phyloP scores from a whole-genome alignment of 805 yeast genomes.

The Candida insectalens region DNA sequence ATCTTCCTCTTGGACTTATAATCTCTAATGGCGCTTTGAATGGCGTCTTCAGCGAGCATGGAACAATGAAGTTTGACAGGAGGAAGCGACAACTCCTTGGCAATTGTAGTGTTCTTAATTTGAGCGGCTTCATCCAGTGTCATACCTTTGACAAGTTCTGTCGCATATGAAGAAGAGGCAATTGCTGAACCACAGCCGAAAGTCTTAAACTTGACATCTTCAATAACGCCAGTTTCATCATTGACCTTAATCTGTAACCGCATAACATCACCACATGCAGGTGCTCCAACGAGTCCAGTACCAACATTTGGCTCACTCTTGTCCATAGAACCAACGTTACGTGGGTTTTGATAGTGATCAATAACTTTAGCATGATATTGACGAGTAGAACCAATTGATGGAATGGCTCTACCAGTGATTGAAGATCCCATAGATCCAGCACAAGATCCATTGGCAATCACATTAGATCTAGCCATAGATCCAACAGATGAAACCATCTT shows the following conservation, averaged over 20 bases:
- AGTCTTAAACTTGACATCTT: constrained; percentile 95
- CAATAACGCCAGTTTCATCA: constrained; percentile 81
- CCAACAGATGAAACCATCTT: too few relatives aligned
- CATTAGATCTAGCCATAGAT: too few relatives aligned
- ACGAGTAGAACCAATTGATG: too few relatives aligned
- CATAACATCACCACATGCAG: constrained; percentile 99
- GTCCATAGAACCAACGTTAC: constrained; percentile 92
- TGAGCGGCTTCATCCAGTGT: constrained; percentile 86
- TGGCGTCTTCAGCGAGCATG: constrained; percentile 98
- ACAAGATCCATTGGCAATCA: too few relatives aligned
- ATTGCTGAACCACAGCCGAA: constrained; percentile 99
- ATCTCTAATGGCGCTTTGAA: constrained; percentile 93
- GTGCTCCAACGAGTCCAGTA: constrained; percentile 97
- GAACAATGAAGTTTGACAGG: constrained; percentile 97
- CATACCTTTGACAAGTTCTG: constrained; percentile 93
- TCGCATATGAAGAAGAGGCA: constrained; percentile 90
- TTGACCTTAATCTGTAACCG: constrained; percentile 90
- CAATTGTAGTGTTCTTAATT: constrained; percentile 90
- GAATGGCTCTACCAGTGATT: too few relatives aligned
- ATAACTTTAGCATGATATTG: constrained; percentile 87
- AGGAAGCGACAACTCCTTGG: constrained; percentile 88
- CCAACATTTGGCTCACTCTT: constrained; percentile 73
- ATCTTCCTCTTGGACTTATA: constrained; percentile 70
- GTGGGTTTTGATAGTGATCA: constrained; percentile 93
- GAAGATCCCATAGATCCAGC: too few relatives aligned